Conservation (phyloP, 2,329 filamentous ascomycete genomes). For the Fusarium haematococcum region DNA sequence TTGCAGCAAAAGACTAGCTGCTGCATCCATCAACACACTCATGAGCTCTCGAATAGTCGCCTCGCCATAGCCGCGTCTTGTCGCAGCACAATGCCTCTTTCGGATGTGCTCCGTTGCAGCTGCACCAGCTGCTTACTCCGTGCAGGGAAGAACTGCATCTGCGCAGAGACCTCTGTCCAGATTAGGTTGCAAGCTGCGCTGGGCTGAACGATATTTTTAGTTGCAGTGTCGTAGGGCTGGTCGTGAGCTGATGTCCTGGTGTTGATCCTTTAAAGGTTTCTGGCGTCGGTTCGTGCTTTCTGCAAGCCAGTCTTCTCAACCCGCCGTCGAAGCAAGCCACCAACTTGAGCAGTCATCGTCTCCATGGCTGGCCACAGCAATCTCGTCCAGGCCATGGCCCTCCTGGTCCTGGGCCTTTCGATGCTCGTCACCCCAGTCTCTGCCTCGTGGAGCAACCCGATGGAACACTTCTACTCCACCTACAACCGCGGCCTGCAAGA, state of each 20-base stretch:
- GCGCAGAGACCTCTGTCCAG: background rate
- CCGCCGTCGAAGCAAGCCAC: background rate
- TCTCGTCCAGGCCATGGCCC: background rate
- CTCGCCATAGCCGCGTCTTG: background rate
- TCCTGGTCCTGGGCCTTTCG: background rate
- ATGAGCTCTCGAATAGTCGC: background rate
- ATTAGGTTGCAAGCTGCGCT: background rate
- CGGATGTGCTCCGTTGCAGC: background rate
- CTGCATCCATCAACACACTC: background rate
- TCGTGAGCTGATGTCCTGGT: background rate
- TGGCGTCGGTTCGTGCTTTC: background rate
- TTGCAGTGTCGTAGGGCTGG: background rate
- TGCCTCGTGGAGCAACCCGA: constrained; percentile 3
- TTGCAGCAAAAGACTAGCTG: background rate
- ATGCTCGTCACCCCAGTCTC: constrained; percentile 1
- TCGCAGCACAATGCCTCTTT: background rate
- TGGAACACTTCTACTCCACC: constrained; percentile 4
- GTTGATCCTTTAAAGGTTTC: background rate
- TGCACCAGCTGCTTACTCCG: background rate
- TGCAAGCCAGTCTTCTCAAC: background rate
- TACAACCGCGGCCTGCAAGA: constrained; percentile 8
- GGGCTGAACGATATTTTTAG: background rate
- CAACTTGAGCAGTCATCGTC: background rate
- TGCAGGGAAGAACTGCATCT: background rate
- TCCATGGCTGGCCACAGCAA: background rate